Base-by-base conservation (phyloP, 108 stramenopile genomes). In the Fragilariopsis cylindrus region DNA sequence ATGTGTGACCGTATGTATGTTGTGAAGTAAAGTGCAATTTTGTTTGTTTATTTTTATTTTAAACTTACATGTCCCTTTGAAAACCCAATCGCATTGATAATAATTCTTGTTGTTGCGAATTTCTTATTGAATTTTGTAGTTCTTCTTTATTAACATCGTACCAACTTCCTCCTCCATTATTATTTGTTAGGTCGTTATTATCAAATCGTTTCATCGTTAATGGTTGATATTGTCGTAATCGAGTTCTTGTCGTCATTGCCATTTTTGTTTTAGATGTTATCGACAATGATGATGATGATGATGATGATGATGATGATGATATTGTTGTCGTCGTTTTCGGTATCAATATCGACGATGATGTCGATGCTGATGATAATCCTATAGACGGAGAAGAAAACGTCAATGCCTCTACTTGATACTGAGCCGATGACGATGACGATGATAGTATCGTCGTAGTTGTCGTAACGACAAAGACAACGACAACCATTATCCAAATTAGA, bases 21-120 rank as follows among this genome's bases (percentile, higher is more conserved):
- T 30, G 30, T 1, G 19, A 19, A 19, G 19, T 19, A 2, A 30
- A 30, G 30, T 30, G 30, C 30, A 30, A 30, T 30, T 30, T 30
- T 30, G 0, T 30, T 30, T 30, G 30, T 30, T 30, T 30, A 30
- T 30, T 30, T 30, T 30, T 30, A n/a, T n/a, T n/a, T n/a, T n/a
- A 30, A 43, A 63, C 62, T 63, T 44, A 63, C 62, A 63, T 0
- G 15, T 63, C 62, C 45, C 62, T 63, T 40, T 43, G 42, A 40
- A 63, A 63, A 8, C 62, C 62, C 8, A 63, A 44, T 6, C 45
- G 43, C 13, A 5, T 63, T n/a, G 62, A 41, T 44, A 30, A 30
- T 30, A 30, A 30, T 30, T 30, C 30, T 30, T 30, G 1, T 30
- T 30, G 30, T 30, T 30, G 30, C 30, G 2, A 30, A 30, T 30